A percentile compares a stretch with the other conserved stretches of the same genome.
Conservation (phyloP, 805 yeast species). For the Lachancea meyersii region DNA sequence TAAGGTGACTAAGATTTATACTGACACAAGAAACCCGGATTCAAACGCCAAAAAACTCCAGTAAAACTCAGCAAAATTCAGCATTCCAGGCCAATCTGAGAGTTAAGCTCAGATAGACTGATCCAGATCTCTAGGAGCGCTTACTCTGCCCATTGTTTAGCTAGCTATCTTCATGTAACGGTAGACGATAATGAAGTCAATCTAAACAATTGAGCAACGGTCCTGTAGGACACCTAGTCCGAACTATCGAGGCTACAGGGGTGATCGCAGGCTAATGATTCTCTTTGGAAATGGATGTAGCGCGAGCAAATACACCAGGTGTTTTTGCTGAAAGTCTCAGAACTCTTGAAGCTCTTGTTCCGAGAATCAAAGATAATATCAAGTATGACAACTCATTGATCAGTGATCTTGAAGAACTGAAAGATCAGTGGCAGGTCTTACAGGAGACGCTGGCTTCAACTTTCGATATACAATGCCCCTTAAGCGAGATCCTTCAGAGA, state of each 20-base stretch:
- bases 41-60: no score
- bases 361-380: not conserved
- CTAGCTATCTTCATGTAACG: no score
- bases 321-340: not conserved
- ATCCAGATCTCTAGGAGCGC: no score
- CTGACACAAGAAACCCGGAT: no score
- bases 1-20: not conserved
- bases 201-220: not conserved
- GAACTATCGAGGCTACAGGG: no score
- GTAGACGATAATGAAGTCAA: not conserved
- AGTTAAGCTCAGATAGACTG: no score
- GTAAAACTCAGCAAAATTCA: no score
- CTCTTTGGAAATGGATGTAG: slow-evolving; percentile 1
- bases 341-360: not conserved
- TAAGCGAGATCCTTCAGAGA: not conserved
- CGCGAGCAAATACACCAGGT: not conserved
- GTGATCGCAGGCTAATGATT: not conserved
- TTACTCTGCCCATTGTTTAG: no score
- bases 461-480: not conserved
- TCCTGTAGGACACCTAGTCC: not conserved
- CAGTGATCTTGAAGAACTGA: not conserved
- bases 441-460: not conserved
- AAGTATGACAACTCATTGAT: not conserved
- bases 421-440: slow-evolving; percentile 1
- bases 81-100: no score